These are phyloP conservation scores for Alternaria rosae DNA, from an alignment of 2,329 filamentous ascomycete genomes.

Conservation along the genomic window DNA sequence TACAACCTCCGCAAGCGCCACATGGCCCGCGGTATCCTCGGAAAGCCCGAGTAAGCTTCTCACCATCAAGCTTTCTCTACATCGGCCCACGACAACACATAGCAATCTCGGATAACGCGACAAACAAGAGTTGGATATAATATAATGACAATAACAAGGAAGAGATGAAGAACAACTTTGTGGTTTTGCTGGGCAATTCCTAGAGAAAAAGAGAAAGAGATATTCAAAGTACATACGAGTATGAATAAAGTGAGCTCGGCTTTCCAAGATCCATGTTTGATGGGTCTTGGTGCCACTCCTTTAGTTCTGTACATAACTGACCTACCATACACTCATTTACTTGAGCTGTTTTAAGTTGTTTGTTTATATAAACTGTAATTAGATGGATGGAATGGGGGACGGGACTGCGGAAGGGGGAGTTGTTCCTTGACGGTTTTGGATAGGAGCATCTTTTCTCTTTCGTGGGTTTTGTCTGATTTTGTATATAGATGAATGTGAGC, in stretches of 20 bases:
- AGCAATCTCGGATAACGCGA: background rate
- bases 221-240: background rate
- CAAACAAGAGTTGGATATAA: background rate
- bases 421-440: background rate
- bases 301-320: conserved; percentile 6
- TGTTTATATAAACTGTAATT: conserved; percentile 4
- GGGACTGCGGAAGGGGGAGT: background rate
- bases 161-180: conserved; percentile 3
- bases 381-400: conserved; percentile 3
- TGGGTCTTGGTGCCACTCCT: background rate
- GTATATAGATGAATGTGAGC: conserved; percentile 5
- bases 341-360: conserved; percentile 4
- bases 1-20: conserved; percentile 56
- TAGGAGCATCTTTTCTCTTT: background rate
- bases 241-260: conserved; percentile 1
- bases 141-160: too few relatives aligned
- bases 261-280: background rate
- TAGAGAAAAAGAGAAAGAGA: background rate
- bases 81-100: background rate
- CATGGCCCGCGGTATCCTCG: conserved; percentile 46
- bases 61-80: background rate
- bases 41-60: conserved; percentile 33
- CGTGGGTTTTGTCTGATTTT: background rate
- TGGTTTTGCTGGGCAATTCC: conserved; percentile 7
- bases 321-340: conserved; percentile 13